Evolutionary conservation across 2,329 filamentous ascomycete genomes (phyloP).

Genomic region (Daldinia sp.): DNA sequence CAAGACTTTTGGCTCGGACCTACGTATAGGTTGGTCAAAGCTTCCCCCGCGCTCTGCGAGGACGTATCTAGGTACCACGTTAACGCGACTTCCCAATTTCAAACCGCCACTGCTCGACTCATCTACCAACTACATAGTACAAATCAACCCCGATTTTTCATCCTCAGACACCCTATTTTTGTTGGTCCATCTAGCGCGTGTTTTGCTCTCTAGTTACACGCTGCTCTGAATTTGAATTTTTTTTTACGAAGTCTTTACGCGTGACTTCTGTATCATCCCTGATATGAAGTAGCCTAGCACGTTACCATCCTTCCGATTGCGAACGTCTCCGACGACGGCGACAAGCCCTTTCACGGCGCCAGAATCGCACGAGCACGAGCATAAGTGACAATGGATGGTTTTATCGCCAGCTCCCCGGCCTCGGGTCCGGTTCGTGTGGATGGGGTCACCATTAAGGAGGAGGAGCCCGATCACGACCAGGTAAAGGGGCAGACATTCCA

Average conservation of each 20-base stretch:
- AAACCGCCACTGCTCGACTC: slow-evolving; percentile 18
- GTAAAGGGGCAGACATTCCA: slow-evolving; percentile 38
- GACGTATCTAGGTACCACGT: slow-evolving; percentile 29
- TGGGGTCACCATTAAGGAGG: slow-evolving; percentile 46
- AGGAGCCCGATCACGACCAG: slow-evolving; percentile 46
- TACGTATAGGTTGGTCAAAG: background rate
- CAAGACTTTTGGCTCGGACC: no score
- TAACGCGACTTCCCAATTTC: slow-evolving; percentile 37
- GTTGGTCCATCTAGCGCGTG: background rate
- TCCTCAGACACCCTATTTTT: slow-evolving; percentile 8
- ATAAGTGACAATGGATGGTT: slow-evolving; percentile 22
- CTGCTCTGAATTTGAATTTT: background rate
- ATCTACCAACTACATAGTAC: slow-evolving; percentile 8
- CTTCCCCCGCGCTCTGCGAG: slow-evolving; percentile 16
- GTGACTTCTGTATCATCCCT: slow-evolving; percentile 23
- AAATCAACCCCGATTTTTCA: slow-evolving; percentile 11
- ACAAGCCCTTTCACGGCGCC: slow-evolving; percentile 5
- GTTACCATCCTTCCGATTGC: slow-evolving; percentile 19
- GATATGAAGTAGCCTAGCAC: slow-evolving; percentile 29
- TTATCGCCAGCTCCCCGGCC: slow-evolving; percentile 18
- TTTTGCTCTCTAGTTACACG: background rate
- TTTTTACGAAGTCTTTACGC: slow-evolving; percentile 12
- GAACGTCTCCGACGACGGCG: slow-evolving; percentile 30
- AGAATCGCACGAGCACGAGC: background rate
- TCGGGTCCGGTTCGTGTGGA: slow-evolving; percentile 24